Evolutionary conservation across 139 green algal species (phyloP), one percentile per base, ranked within the genome.

Genomic region (Ettlia oleoabundans): DNA sequence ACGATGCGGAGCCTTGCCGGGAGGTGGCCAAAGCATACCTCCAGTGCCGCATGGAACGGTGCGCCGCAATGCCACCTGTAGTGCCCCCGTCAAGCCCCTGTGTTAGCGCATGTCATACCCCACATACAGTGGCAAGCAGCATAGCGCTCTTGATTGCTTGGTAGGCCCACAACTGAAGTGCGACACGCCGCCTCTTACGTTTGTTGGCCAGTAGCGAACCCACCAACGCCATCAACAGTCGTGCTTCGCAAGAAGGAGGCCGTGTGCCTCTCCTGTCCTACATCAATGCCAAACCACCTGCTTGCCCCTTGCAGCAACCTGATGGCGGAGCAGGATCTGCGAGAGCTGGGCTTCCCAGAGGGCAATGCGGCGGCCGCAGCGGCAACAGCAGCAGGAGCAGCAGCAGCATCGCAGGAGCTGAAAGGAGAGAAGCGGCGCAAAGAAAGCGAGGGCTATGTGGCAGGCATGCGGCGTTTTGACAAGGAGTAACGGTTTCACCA

Each of bases 41-140:
- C 19, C 62, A 94, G 75, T 98, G 96, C 84, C 85, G 96, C 5
- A 98, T 98, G 96, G 88, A 95, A 0, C 86, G 86, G 94, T 98
- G 84, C 58, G 86, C 15, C 19, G 43, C 18, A 15, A 2, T 21
- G 6, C 64, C n/a, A n/a, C n/a, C n/a, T n/a, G n/a, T n/a, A n/a
- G n/a, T n/a, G n/a, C n/a, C n/a, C n/a, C n/a, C n/a, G n/a, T n/a
- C n/a, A n/a, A n/a, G n/a, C n/a, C n/a, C n/a, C n/a, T n/a, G n/a
- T n/a, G n/a, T n/a, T n/a, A n/a, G n/a, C n/a, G n/a, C n/a, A n/a
- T n/a, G n/a, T n/a, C n/a, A n/a, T n/a, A n/a, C n/a, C n/a, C n/a
- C n/a, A n/a, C n/a, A n/a, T n/a, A n/a, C n/a, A n/a, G n/a, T n/a
- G n/a, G n/a, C n/a, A n/a, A n/a, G n/a, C n/a, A n/a, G n/a, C n/a